These are phyloP conservation scores for Alternaria alternata DNA, from an alignment of 2,329 filamentous ascomycete genomes.

Conservation along the genomic window DNA sequence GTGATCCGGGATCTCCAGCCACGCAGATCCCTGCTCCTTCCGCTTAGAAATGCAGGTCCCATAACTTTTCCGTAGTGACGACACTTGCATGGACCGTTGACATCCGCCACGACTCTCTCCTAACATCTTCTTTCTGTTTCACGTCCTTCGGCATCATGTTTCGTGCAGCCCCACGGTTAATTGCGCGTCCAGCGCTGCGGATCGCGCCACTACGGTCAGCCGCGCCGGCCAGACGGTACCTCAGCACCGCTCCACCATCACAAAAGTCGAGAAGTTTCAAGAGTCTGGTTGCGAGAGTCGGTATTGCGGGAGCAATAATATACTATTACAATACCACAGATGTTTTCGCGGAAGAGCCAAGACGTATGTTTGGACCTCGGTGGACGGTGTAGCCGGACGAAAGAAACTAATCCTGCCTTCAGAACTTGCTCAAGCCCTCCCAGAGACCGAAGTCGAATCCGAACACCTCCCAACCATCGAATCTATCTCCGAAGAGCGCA, in stretches of 20 bases:
- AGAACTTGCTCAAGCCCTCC: slow-evolving; percentile 42
- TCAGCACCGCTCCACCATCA: slow-evolving; percentile 67
- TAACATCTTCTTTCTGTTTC: slow-evolving; percentile 26
- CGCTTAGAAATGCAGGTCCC: slow-evolving; percentile 38
- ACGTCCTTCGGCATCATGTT: slow-evolving; percentile 57
- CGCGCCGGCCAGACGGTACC: slow-evolving; percentile 56
- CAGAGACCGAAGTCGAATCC: slow-evolving; percentile 52
- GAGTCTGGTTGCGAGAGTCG: slow-evolving; percentile 76
- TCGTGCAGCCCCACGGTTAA: slow-evolving; percentile 58
- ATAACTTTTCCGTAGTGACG: slow-evolving; percentile 29
- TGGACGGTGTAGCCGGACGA: slow-evolving; percentile 1
- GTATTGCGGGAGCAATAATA: slow-evolving; percentile 75
- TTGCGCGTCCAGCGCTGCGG: slow-evolving; percentile 45
- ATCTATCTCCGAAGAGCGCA: slow-evolving; percentile 53
- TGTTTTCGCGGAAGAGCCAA: slow-evolving; percentile 83
- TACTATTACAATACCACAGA: slow-evolving; percentile 96
- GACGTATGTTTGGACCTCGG: slow-evolving; percentile 63
- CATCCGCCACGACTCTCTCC: slow-evolving; percentile 29
- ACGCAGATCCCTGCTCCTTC: slow-evolving; percentile 20
- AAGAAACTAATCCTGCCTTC: slow-evolving; percentile 3
- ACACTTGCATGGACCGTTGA: slow-evolving; percentile 17
- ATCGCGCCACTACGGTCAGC: slow-evolving; percentile 50
- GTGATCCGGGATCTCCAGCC: slow-evolving; percentile 8
- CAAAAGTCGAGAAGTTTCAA: slow-evolving; percentile 83
- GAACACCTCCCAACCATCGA: slow-evolving; percentile 57